Base-by-base conservation (phyloP, 441 rosid genomes). In the Euphorbia schlechtendalii region DNA sequence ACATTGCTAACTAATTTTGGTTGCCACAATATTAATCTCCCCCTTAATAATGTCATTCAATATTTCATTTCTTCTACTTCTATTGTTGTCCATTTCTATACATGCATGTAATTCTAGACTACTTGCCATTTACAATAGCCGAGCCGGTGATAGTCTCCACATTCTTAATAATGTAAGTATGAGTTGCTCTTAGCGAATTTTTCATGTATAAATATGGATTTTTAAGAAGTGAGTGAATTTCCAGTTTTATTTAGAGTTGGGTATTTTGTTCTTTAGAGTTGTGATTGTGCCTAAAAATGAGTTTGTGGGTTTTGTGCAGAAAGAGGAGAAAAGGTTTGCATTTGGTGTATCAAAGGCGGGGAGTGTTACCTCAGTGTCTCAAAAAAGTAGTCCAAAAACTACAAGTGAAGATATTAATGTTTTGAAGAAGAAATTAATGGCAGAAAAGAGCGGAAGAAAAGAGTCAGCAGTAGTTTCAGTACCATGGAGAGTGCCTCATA, bases 401-500 rank as follows among this genome's bases (percentile, higher is more conserved):
- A 45, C 56, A 28, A 45, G 55, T 49, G 64, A 56, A 68, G 1
- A 30, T 55, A 32, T 15, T 20, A 30, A 67, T 56, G 51, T 66
- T 7, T 22, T 10, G 5, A 55, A 66, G 40, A 32, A 34, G 24
- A 9, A 11, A 28, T 56, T 18, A 14, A 28, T 63, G 34, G 34
- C 34, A 32, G 34, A 32, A 32, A 32, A 32, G 34, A 32, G 6
- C 17, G 61, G 56, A 8, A n/a, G 65, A 52, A 43, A 56, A 6
- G 69, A 70, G 59, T 71, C 83, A 18, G 25, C 67, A 24, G 78
- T 52, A n/a, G n/a, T n/a, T 59, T 76, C 86, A 12, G 81, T 77
- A 55, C 72, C 86, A 5, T 91, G 92, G 94, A 74, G 69, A 4
- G 81, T 85, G 71, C 96, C 92, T 59, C 80, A 73, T 51, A 64